phyloP scores from a whole-genome alignment of 1,284 basidiomycete genomes.

The Cutaneotrichosporon cutaneum region DNA sequence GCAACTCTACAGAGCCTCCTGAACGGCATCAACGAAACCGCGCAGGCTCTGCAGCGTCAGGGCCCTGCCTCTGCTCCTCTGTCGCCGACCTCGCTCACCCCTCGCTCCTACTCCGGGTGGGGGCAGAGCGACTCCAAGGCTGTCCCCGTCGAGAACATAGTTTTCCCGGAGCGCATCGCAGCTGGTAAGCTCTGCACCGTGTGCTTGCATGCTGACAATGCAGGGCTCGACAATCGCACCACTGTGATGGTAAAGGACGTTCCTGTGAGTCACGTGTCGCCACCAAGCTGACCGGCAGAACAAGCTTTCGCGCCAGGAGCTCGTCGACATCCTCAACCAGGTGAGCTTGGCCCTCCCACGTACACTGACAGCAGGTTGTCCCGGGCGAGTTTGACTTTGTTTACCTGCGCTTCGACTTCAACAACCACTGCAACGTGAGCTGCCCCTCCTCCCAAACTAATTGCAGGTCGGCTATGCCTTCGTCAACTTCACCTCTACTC shows the following conservation, averaged over 20 bases:
- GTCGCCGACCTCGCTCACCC: slow-evolving; percentile 1
- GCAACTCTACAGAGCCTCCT: slow-evolving; percentile 32
- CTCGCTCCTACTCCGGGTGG: slow-evolving; percentile 15
- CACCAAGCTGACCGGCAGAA: slow-evolving; percentile 33
- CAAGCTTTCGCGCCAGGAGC: slow-evolving; percentile 50
- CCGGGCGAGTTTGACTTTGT: slow-evolving; percentile 52
- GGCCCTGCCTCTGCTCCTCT: neutral
- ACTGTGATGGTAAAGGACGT: slow-evolving; percentile 54
- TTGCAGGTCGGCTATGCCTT: slow-evolving; percentile 51
- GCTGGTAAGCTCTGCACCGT: slow-evolving; percentile 28
- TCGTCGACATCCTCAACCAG: slow-evolving; percentile 47
- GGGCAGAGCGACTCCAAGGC: slow-evolving; percentile 30
- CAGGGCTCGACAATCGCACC: slow-evolving; percentile 46
- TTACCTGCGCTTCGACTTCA: slow-evolving; percentile 53
- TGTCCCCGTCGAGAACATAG: slow-evolving; percentile 41
- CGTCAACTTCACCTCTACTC: slow-evolving; percentile 46
- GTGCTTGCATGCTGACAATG: slow-evolving; percentile 12
- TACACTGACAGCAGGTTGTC: slow-evolving; percentile 36
- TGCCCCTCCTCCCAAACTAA: slow-evolving; percentile 3
- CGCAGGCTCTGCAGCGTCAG: slow-evolving; percentile 30
- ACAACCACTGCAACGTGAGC: slow-evolving; percentile 52
- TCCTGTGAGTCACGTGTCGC: slow-evolving; percentile 33
- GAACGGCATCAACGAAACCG: slow-evolving; percentile 33
- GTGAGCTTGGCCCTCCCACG: slow-evolving; percentile 23
- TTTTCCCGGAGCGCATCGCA: slow-evolving; percentile 41